Evolutionary conservation across 1,139 yeast genomes (phyloP), one percentile per base, ranked within the genome.

Genomic region (Zygoascus sp.): DNA sequence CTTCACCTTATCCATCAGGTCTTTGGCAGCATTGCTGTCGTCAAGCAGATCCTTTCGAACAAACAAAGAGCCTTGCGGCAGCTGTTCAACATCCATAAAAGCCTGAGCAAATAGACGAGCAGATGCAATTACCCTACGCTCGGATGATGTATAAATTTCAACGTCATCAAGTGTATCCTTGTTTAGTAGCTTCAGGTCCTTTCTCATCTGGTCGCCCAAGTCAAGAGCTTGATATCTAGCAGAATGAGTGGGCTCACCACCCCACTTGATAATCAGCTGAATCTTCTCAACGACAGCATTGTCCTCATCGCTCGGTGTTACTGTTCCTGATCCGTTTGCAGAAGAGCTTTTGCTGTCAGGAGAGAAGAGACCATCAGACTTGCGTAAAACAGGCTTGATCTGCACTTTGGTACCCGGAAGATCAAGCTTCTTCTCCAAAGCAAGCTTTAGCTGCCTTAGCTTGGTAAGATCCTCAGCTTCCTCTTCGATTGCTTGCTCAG

Each of bases 221-320:
- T 94, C 99, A 25, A 83, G 76, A 0, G 97, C 95, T 69, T 94
- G 99, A 64, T 88, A 86, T 51, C 83, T 78, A 1, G 98, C 97
- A 8, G 97, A 89, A 65, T 94, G 99, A 1, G 99, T 94, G 8
- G 98, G 97, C 65, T 94, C 99, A 55, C 99, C 99, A 58, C 98
- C 98, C 98, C 98, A 94, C 65, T 94, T 94, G 58, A 92, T 73
- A 53, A 92, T 94, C 53, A 94, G 81, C 66, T 94, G 98, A 19
- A 92, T 97, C 62, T 94, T 94, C 55, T 90, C 97, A 16, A 92
- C 95, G 17, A 90, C 95, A 44, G 84, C 46, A n/a, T 28, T 90
- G 8, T 52, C 54, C 6, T 49, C 56, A 32, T 36, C 44, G 9
- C 21, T 9, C 3, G 38, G 30, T n/a, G 34, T 19, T 8, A 19